Evolutionary conservation across 2,329 filamentous ascomycete species (phyloP).

Genomic region (Gaeumannomyces sp.): DNA sequence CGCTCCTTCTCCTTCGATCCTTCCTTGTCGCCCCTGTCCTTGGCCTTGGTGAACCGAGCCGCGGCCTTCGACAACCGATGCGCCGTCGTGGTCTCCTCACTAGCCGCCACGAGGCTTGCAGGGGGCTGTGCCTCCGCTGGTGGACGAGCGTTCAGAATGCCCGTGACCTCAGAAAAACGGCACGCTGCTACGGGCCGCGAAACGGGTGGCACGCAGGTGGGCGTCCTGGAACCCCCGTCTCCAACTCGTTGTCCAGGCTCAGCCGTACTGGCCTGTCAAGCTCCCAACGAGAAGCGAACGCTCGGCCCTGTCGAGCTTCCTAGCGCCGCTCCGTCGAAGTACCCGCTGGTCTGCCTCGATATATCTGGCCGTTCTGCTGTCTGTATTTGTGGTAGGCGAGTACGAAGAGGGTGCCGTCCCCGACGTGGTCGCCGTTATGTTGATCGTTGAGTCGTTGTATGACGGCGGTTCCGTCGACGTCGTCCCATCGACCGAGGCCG

Average conservation of each 20-base stretch:
- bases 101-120: constrained; percentile 31
- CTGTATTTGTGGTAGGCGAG: constrained; percentile 19
- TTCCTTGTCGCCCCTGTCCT: constrained; percentile 9
- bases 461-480: constrained; percentile 50
- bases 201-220: constrained; percentile 6
- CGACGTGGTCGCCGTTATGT: constrained; percentile 29
- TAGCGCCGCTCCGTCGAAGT: constrained; percentile 36
- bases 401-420: background rate
- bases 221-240: background rate
- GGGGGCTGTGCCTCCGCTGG: background rate
- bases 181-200: constrained; percentile 15
- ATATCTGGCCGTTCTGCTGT: constrained; percentile 21
- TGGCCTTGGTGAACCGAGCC: constrained; percentile 42
- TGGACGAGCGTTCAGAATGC: background rate
- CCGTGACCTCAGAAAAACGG: background rate
- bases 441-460: constrained; percentile 47
- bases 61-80: constrained; percentile 53
- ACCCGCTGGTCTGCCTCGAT: constrained; percentile 34
- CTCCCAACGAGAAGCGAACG: constrained; percentile 51
- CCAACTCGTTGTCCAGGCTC: constrained; percentile 36
- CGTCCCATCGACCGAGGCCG: constrained; percentile 39
- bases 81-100: constrained; percentile 44
- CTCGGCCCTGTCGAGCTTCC: constrained; percentile 34
- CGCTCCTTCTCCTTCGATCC: constrained; percentile 2
- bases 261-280: constrained; percentile 42